Base-by-base conservation (phyloP, 148 eudicot genomes). In the Silene uniflora region DNA sequence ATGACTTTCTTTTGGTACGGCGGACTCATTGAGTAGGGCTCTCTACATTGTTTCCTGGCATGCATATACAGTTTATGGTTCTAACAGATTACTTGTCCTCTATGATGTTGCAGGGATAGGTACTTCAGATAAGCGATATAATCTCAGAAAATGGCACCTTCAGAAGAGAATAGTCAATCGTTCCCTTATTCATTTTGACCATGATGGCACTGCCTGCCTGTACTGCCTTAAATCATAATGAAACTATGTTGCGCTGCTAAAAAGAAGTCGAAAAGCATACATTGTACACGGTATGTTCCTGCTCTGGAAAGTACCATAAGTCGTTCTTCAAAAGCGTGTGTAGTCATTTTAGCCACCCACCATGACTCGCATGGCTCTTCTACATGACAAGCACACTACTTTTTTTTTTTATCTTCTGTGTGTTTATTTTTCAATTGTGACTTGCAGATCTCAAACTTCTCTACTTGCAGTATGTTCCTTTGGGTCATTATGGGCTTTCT, bases 171-270 rank as follows among this genome's bases (percentile, higher is more conserved):
- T 62, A 90, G 88, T 85, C 80, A 91, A 23, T 70, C 92, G 79
- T 94, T 94, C 78, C 97, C 98, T 7, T 94, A 60, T 94, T 94
- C 65, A 86, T 94, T 60, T 84, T 92, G 82, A 88, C 98, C 7
- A 88, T 91, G 71, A 87, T 94, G 80, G 98, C 96, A n/a, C n/a
- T n/a, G n/a, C n/a, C 59, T 94, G 69, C 96, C 98, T 67, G 84
- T 94, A 66, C 92, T 94, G 44, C 98, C 98, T 76, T 94, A 94
- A 74, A 92, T 97, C 10, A 88, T 94, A 71, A 49, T 85, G 78
- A 90, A 90, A 78, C 60, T 94, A 52, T 86, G 89, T 75, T 89
- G 89, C 81, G 89, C 90, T 77, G 91, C 87, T 76, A 80, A 85
- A 25, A 92, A 94, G 81, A 89, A 92, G 83, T 75, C 91, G 5